phyloP scores from a whole-genome alignment of 1,139 yeast species.

The Magnusiomyces suaveolens region DNA sequence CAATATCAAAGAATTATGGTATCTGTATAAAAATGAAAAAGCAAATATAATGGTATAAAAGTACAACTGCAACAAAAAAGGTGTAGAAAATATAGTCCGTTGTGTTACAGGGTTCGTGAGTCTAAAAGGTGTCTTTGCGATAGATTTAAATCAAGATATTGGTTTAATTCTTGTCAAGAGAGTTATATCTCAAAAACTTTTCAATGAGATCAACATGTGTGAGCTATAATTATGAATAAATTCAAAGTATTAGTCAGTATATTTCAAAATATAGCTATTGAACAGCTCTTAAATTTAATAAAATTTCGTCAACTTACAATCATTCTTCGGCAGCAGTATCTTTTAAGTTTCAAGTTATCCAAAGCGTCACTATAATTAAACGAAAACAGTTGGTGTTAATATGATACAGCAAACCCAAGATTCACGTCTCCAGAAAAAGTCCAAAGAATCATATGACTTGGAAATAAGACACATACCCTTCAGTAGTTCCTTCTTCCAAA shows the following conservation, averaged over 20 bases:
- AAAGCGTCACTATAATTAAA: conserved; percentile 56
- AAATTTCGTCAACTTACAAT: conserved; percentile 36
- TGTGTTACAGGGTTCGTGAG: too few species aligned
- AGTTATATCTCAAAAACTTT: conserved; percentile 93
- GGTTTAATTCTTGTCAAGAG: conserved; percentile 65
- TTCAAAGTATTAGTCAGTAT: background rate
- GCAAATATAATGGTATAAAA: too few species aligned
- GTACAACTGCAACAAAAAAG: too few species aligned
- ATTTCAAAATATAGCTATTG: too few species aligned
- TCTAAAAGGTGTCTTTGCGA: too few species aligned
- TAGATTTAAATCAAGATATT: too few species aligned
- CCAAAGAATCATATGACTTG: background rate
- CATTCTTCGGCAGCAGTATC: conserved; percentile 99
- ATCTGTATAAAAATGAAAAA: too few species aligned
- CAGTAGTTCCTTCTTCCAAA: conserved; percentile 85
- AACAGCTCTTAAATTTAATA: too few species aligned
- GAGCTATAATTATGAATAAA: conserved; percentile 34
- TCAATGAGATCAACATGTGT: conserved; percentile 97
- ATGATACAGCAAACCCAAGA: too few species aligned
- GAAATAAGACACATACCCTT: conserved; percentile 42
- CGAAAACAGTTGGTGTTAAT: too few species aligned
- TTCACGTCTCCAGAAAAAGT: background rate
- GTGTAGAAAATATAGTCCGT: too few species aligned
- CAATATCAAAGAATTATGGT: too few species aligned
- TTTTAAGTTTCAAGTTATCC: conserved; percentile 79